phyloP scores from a whole-genome alignment of 225 moss, liverwort and hornwort genomes.

The Lunularia cruciata region DNA sequence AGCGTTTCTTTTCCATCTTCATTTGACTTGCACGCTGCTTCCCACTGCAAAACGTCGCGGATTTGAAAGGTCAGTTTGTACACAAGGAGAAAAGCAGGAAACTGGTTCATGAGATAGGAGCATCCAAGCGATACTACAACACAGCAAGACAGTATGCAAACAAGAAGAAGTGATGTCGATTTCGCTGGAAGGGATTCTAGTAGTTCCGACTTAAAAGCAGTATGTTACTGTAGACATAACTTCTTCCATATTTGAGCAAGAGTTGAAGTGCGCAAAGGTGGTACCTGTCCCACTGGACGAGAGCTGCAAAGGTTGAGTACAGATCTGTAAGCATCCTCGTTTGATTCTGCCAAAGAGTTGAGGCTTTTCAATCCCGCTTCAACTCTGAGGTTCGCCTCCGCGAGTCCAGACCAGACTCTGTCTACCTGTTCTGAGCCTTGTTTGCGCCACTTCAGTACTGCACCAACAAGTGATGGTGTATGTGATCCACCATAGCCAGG shows the following conservation, averaged over 20 bases:
- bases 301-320: slow-evolving; percentile 62
- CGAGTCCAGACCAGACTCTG: slow-evolving; percentile 68
- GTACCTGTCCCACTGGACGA: slow-evolving; percentile 70
- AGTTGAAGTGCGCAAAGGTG: not conserved
- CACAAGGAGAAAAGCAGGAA: not conserved
- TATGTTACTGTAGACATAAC: too few species aligned
- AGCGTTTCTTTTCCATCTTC: slow-evolving; percentile 54
- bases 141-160: too few species aligned
- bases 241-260: not conserved
- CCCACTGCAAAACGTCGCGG: slow-evolving; percentile 61
- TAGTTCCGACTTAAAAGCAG: too few species aligned
- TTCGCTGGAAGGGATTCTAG: too few species aligned
- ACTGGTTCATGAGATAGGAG: too few species aligned
- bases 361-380: slow-evolving; percentile 75
- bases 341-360: slow-evolving; percentile 46
- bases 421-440: slow-evolving; percentile 56
- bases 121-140: too few species aligned
- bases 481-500: slow-evolving; percentile 98
- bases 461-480: slow-evolving; percentile 96
- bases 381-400: slow-evolving; percentile 73
- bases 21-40: slow-evolving; percentile 38
- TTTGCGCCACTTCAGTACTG: slow-evolving; percentile 87
- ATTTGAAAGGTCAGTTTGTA: not conserved
- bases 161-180: too few species aligned
- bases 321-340: slow-evolving; percentile 42